phyloP scores from a whole-genome alignment of 306 rosid species.

The Cucumis hystrix region DNA sequence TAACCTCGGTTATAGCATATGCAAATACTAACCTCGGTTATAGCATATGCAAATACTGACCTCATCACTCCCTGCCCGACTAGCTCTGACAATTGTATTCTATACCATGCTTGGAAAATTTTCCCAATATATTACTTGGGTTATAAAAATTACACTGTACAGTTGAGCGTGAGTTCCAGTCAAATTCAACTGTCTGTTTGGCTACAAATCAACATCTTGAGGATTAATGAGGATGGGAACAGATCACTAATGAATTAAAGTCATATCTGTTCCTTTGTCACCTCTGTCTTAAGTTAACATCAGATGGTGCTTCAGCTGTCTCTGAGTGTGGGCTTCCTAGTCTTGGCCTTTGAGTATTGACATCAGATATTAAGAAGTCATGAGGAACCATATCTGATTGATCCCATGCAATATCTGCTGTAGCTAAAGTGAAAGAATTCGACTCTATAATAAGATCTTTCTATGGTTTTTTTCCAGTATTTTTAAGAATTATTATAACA shows the following conservation, averaged over 20 bases:
- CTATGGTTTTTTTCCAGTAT: not conserved
- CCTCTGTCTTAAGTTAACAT: conserved; percentile 30
- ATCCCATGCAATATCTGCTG: conserved; percentile 73
- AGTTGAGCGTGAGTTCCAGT: not conserved
- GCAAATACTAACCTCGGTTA: too few relatives aligned
- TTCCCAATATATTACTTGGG: not conserved
- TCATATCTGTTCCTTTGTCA: conserved; percentile 17
- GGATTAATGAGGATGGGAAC: not conserved
- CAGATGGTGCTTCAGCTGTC: conserved; percentile 34
- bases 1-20: not conserved
- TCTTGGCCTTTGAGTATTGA: conserved; percentile 24
- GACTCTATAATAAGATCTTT: not conserved
- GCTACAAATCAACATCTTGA: conserved; percentile 1
- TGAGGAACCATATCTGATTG: conserved; percentile 54
- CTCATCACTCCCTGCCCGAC: not conserved
- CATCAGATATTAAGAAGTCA: conserved; percentile 47
- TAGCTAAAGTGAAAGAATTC: conserved; percentile 27
- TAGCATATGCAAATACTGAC: too few relatives aligned
- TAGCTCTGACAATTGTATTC: not conserved
- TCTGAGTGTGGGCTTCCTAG: conserved; percentile 33
- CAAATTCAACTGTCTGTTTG: not conserved
- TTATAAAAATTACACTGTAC: conserved; percentile 10
- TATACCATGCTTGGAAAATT: conserved; percentile 4
- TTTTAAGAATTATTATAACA: not conserved
- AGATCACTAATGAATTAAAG: not conserved